Percentiles rank a stretch among this genome's conserved stretches.
phyloP scores from a whole-genome alignment of 2,329 filamentous ascomycete genomes.

The Pseudogymnoascus sp. region DNA sequence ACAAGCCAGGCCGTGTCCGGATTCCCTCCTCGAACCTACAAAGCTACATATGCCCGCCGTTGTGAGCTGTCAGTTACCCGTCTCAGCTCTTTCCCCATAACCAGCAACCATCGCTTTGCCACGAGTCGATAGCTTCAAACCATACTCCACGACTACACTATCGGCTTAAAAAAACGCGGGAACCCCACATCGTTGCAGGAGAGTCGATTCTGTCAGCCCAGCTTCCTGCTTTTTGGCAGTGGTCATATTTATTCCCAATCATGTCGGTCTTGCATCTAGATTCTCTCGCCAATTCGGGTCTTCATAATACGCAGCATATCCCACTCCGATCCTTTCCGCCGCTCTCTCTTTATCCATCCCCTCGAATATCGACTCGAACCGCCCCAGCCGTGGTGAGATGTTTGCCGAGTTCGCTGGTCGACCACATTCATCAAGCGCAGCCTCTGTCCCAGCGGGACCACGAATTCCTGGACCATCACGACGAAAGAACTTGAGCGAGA shows the following conservation, averaged over 20 bases:
- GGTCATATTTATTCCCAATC: not conserved
- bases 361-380: not conserved
- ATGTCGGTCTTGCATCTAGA: not conserved
- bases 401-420: constrained; percentile 4
- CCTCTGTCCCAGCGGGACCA: not conserved
- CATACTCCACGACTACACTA: not conserved
- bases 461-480: not conserved
- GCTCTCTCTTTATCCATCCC: not conserved
- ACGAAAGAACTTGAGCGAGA: constrained; percentile 27
- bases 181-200: constrained; percentile 9
- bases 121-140: not conserved
- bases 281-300: constrained; percentile 2
- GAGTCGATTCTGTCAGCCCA: not conserved
- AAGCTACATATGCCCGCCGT: not conserved
- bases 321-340: not conserved
- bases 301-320: constrained; percentile 10
- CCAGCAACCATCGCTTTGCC: not conserved
- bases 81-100: not conserved
- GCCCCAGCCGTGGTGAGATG: not conserved
- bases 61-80: constrained; percentile 7
- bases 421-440: not conserved
- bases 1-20: not conserved
- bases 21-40: not conserved
- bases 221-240: not conserved
- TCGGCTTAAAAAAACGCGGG: not conserved